phyloP scores from a whole-genome alignment of 208 protist species.

The Wallacemonas rigidus region DNA sequence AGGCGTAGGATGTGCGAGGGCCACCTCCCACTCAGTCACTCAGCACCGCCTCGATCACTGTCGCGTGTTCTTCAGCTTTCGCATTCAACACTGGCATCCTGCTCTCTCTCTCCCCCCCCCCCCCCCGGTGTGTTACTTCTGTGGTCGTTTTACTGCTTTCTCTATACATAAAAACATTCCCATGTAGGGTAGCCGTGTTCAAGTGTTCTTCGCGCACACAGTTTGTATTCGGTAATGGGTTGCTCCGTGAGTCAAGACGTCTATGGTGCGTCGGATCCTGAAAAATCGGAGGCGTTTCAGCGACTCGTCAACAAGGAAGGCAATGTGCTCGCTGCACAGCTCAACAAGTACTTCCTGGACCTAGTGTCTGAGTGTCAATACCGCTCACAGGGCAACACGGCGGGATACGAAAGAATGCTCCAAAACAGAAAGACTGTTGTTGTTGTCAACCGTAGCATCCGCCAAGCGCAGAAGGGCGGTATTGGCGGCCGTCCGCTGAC shows the following conservation, averaged over 20 bases:
- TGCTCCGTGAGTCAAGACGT: constrained; percentile 23
- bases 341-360: constrained; percentile 27
- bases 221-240: constrained; percentile 10
- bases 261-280: constrained; percentile 18
- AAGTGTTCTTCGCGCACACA: background rate
- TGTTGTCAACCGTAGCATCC: constrained; percentile 20
- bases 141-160: background rate
- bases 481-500: constrained; percentile 29
- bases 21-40: too few species aligned
- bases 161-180: background rate
- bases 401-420: constrained; percentile 23
- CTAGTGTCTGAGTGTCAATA: constrained; percentile 29
- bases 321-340: constrained; percentile 19
- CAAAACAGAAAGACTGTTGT: constrained; percentile 19
- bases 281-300: constrained; percentile 24
- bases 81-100: too few species aligned
- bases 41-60: too few species aligned
- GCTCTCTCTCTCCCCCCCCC: too few species aligned
- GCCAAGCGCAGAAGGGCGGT: constrained; percentile 14
- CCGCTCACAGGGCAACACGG: constrained; percentile 25
- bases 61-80: too few species aligned
- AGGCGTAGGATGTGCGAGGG: too few species aligned
- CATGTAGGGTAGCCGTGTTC: too few species aligned
- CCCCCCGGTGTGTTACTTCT: too few species aligned
- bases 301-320: constrained; percentile 18